Evolutionary conservation across 805 yeast genomes (phyloP), one percentile per base, ranked within the genome.

Genomic region (Starmerella sirachaensis): DNA sequence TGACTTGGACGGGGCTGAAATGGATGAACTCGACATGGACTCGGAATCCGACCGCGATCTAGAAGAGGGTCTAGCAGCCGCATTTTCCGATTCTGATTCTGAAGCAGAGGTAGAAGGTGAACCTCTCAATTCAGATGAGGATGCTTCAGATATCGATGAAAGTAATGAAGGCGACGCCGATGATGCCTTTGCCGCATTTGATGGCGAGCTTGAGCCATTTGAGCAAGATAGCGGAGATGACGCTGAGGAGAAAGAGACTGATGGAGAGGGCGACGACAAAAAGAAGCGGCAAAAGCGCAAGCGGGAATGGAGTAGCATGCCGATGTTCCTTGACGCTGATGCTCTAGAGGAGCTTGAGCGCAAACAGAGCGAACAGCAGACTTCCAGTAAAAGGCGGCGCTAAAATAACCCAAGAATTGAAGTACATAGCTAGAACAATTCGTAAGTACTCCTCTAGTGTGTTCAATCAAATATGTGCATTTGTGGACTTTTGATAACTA

Each of bases 1-100:
- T 27, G 86, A 69, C 50, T 75, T 72, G 37, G 78, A 67, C 19
- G 56, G 66, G 42, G 80, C 71, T 21, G 72, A 61, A 24, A 4
- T 38, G 9, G 82, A 72, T 38, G 54, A 56, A 11, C 67, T 70
- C 26, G 50, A 36, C 11, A 19, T 47, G 30, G 60, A 63, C 29
- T 64, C 64, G 36, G 66, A 66, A 30, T 72, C 64, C 25, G 73
- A 62, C 31, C 70, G 58, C 3, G 48, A 44, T 18, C 30, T 43
- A 13, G 49, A 45, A n/a, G 48, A 31, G 18, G 66, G 59, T 29
- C 49, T 63, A 49, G 68, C 34, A 5, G 40, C 33, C 5, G 49
- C 49, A 1, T 40, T 45, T 21, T 31, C 17, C n/a, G 43, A 35
- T 4, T 28, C 35, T n/a, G 56, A 46, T 27, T 59, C 47, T 35